Evolutionary conservation across 768 basidiomycete species (phyloP).

Genomic region (Termitomyces heimii): DNA sequence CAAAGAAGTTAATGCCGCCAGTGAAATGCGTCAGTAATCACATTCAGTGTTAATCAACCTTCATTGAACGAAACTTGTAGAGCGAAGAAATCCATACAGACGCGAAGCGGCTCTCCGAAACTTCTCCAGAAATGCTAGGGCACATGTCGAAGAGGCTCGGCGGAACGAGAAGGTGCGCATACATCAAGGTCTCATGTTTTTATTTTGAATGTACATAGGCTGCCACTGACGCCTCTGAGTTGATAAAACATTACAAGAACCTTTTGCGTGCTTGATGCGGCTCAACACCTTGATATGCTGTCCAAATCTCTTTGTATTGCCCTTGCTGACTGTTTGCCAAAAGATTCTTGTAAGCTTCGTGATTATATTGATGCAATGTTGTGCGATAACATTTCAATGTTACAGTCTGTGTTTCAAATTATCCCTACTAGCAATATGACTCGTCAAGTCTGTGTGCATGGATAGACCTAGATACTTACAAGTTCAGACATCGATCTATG

Average conservation of each 20-base stretch:
- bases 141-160: conserved; percentile 27
- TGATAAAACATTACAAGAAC: conserved; percentile 30
- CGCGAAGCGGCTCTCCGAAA: conserved; percentile 23
- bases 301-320: not conserved
- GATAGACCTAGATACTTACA: conserved; percentile 28
- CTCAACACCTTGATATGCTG: not conserved
- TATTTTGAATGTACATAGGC: conserved; percentile 13
- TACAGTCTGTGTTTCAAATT: not conserved
- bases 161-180: conserved; percentile 29
- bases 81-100: conserved; percentile 17
- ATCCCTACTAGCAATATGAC: conserved; percentile 16
- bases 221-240: conserved; percentile 27
- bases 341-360: not conserved
- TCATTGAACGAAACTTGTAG: conserved; percentile 14
- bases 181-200: not conserved
- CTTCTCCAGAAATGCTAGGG: conserved; percentile 26
- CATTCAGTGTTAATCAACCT: not conserved
- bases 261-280: conserved; percentile 17
- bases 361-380: not conserved
- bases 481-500: conserved; percentile 40
- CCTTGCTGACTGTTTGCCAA: not conserved
- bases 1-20: conserved; percentile 26
- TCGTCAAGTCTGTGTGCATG: not conserved
- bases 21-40: conserved; percentile 28
- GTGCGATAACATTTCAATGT: conserved; percentile 3